These are phyloP conservation scores for Aspergillus leporis DNA, from an alignment of 495 filamentous ascomycete species.

Conservation along the genomic window DNA sequence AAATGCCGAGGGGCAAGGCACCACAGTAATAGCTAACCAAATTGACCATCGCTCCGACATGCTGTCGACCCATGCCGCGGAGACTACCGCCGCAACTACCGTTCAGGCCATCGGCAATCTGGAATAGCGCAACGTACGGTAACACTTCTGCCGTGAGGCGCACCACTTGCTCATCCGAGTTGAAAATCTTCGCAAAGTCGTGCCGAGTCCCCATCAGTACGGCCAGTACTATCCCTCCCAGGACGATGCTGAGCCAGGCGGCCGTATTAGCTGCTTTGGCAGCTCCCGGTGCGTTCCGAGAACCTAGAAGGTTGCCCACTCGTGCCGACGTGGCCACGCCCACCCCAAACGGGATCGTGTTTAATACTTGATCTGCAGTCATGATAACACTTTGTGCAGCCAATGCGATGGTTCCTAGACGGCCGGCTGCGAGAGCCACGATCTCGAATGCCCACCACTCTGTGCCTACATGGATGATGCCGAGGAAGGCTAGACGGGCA, in stretches of 20 bases:
- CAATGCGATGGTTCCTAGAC: slow-evolving; percentile 77
- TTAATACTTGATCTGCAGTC: slow-evolving; percentile 91
- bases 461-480: slow-evolving; percentile 85
- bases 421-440: slow-evolving; percentile 84
- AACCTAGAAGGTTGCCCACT: slow-evolving; percentile 81
- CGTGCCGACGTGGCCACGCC: slow-evolving; percentile 81
- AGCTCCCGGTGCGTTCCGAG: slow-evolving; percentile 66
- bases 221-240: slow-evolving; percentile 68
- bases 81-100: slow-evolving; percentile 81
- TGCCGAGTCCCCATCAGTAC: slow-evolving; percentile 73
- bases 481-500: slow-evolving; percentile 71
- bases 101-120: slow-evolving; percentile 89
- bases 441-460: slow-evolving; percentile 99
- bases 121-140: slow-evolving; percentile 89
- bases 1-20: slow-evolving; percentile 81
- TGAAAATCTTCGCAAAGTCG: slow-evolving; percentile 82
- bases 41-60: slow-evolving; percentile 87
- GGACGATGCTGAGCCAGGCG: slow-evolving; percentile 69
- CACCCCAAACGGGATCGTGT: slow-evolving; percentile 89
- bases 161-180: slow-evolving; percentile 75
- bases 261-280: slow-evolving; percentile 75
- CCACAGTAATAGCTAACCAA: slow-evolving; percentile 86
- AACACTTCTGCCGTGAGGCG: slow-evolving; percentile 76
- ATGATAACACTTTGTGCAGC: slow-evolving; percentile 92
- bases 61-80: slow-evolving; percentile 84